Evolutionary conservation across 225 moss, liverwort and hornwort species (phyloP).

Genomic region (Takakia lepidozioides): DNA sequence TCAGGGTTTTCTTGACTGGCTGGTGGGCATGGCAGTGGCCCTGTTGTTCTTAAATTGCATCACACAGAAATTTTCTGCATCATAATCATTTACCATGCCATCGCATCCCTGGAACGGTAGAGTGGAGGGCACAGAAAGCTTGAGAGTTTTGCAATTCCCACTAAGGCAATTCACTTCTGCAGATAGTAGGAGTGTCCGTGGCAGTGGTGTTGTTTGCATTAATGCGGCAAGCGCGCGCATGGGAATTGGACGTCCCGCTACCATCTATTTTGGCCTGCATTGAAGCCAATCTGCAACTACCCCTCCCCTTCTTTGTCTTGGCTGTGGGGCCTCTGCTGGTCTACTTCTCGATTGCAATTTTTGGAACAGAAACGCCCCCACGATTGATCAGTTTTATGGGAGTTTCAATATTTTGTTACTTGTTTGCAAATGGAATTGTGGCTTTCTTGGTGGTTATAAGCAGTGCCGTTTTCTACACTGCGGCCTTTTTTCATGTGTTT

Average conservation of each 20-base stretch:
- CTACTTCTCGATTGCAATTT: conserved; percentile 61
- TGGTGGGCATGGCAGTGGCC: no score
- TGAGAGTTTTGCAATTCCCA: no score
- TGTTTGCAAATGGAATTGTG: conserved; percentile 77
- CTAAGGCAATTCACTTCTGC: conserved; percentile 21
- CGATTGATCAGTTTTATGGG: conserved; percentile 85
- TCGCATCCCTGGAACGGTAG: no score
- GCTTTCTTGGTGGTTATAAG: conserved; percentile 62
- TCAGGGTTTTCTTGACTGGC: no score
- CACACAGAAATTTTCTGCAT: no score
- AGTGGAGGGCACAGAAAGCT: no score
- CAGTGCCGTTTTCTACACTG: conserved; percentile 55
- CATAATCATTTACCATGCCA: no score
- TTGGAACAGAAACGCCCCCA: conserved; percentile 78
- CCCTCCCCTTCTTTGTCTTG: conserved; percentile 60
- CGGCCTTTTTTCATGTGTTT: conserved; percentile 72
- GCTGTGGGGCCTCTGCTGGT: conserved; percentile 68
- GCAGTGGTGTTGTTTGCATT: conserved; percentile 77
- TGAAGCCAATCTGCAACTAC: conserved; percentile 74
- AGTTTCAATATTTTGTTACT: conserved; percentile 72
- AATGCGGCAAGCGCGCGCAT: conserved; percentile 88
- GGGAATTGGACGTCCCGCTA: conserved; percentile 67
- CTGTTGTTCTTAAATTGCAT: no score
- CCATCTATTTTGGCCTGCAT: conserved; percentile 79
- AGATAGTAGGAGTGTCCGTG: conserved; percentile 80